These are phyloP conservation scores for Bocquillonia castaneifolia DNA, from an alignment of 441 rosid genomes.

Conservation along the genomic window DNA sequence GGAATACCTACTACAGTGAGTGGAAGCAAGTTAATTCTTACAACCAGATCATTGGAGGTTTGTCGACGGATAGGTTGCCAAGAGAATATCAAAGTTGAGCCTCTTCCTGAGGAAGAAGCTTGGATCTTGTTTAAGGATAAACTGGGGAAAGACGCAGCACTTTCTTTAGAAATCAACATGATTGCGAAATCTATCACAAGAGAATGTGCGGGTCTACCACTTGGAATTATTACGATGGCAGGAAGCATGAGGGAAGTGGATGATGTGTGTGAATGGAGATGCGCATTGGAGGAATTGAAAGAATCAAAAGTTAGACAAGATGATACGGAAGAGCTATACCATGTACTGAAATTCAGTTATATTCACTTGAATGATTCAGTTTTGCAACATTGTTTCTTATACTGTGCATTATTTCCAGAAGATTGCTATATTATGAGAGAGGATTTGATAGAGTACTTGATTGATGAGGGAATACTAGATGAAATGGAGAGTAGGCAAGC, in stretches of 20 bases:
- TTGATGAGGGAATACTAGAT: slow-evolving; percentile 11
- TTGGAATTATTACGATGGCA: slow-evolving; percentile 17
- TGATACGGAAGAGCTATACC: slow-evolving; percentile 12
- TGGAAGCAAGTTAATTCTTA: slow-evolving; percentile 17
- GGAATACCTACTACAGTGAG: slow-evolving; percentile 9
- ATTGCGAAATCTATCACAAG: neutral
- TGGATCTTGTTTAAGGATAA: slow-evolving; percentile 8
- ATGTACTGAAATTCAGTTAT: slow-evolving; percentile 16
- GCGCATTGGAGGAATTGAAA: slow-evolving; percentile 14
- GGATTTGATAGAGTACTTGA: slow-evolving; percentile 19
- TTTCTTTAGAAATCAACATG: neutral
- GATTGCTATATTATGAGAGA: slow-evolving; percentile 3
- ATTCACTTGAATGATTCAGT: slow-evolving; percentile 1
- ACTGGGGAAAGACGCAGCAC: neutral
- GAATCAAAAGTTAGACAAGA: neutral
- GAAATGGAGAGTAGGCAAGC: neutral
- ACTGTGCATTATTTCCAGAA: slow-evolving; percentile 26
- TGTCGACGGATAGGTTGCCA: slow-evolving; percentile 21
- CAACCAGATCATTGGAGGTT: slow-evolving; percentile 10
- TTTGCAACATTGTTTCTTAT: slow-evolving; percentile 7
- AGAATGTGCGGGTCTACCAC: slow-evolving; percentile 22
- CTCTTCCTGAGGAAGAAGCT: slow-evolving; percentile 18
- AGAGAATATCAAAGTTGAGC: slow-evolving; percentile 9
- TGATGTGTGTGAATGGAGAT: slow-evolving; percentile 11
- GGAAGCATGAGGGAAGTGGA: slow-evolving; percentile 19